Conservation (phyloP, 2,329 filamentous ascomycete species). For the Phoma sp. region DNA sequence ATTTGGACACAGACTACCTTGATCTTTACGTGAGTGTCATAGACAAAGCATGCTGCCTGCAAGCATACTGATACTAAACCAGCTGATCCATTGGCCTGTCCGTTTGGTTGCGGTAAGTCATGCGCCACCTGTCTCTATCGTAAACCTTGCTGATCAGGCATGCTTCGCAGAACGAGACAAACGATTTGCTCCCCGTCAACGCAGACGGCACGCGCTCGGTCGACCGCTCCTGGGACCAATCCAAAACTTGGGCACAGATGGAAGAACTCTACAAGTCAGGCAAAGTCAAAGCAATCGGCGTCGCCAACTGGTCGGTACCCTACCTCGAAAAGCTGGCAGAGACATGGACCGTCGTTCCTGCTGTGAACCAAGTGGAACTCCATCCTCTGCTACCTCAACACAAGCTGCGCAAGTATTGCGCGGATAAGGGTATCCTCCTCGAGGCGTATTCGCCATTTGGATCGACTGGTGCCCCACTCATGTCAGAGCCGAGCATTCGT, state of each 20-base stretch:
- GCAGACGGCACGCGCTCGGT: constrained; percentile 23
- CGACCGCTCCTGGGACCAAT: constrained; percentile 52
- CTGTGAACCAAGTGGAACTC: constrained; percentile 80
- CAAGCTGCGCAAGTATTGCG: constrained; percentile 70
- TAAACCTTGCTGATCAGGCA: background rate
- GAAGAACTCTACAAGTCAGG: constrained; percentile 69
- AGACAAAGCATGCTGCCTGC: too few relatives aligned
- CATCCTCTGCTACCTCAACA: constrained; percentile 58
- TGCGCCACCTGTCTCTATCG: background rate
- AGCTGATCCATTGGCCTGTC: too few relatives aligned
- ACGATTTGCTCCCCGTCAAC: constrained; percentile 61
- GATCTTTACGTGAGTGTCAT: constrained; percentile 54
- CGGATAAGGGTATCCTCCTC: constrained; percentile 71
- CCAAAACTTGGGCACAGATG: constrained; percentile 75
- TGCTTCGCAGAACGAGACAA: constrained; percentile 57
- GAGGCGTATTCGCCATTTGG: constrained; percentile 79
- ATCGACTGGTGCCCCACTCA: constrained; percentile 1
- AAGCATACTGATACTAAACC: too few relatives aligned
- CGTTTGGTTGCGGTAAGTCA: too few relatives aligned
- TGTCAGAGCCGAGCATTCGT: constrained; percentile 50
- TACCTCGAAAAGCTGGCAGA: constrained; percentile 74
- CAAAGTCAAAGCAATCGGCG: constrained; percentile 78
- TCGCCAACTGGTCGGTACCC: constrained; percentile 80
- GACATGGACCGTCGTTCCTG: constrained; percentile 66
- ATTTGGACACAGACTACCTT: constrained; percentile 68